Percentiles rank a stretch among this genome's conserved stretches.
phyloP scores from a whole-genome alignment of 2,329 filamentous ascomycete genomes.

The Elsinoe fawcettii region DNA sequence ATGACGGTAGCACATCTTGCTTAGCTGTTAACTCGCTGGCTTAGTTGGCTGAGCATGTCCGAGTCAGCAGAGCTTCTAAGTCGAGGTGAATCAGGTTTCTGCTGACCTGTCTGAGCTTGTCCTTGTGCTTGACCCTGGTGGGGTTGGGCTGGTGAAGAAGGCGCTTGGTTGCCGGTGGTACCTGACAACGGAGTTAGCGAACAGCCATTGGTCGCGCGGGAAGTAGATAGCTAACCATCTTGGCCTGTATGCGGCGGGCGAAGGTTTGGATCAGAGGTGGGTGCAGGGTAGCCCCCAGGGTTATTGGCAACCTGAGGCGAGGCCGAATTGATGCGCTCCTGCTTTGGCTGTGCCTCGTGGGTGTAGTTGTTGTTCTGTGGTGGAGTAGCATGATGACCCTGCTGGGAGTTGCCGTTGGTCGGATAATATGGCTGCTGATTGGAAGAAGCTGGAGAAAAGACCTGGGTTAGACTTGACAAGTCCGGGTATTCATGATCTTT shows the following conservation, averaged over 20 bases:
- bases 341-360: slow-evolving; percentile 10
- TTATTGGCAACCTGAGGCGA: slow-evolving; percentile 16
- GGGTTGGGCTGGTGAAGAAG: slow-evolving; percentile 14
- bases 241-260: slow-evolving; percentile 4
- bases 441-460: slow-evolving; percentile 37
- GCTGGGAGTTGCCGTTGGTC: slow-evolving; percentile 2
- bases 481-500: slow-evolving; percentile 30
- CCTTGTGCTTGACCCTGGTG: slow-evolving; percentile 8
- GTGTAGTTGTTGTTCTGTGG: slow-evolving; percentile 13
- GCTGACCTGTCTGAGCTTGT: slow-evolving; percentile 15
- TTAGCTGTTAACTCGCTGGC: slow-evolving; percentile 19
- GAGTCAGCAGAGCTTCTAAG: slow-evolving; percentile 35
- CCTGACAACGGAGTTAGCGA: slow-evolving; percentile 20
- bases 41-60: slow-evolving; percentile 38
- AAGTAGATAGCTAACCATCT: too few relatives aligned
- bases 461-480: slow-evolving; percentile 36
- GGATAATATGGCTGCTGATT: slow-evolving; percentile 35
- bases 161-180: slow-evolving; percentile 32
- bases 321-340: slow-evolving; percentile 5
- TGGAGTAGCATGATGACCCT: slow-evolving; percentile 2
- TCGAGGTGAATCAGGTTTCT: slow-evolving; percentile 15
- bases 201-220: too few relatives aligned
- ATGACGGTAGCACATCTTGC: neutral
- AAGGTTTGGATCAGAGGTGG: slow-evolving; percentile 6
- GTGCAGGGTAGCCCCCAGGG: slow-evolving; percentile 2